Base-by-base conservation (phyloP, 192 early-diverging fungal species). In the Backusella liffmaniae region DNA sequence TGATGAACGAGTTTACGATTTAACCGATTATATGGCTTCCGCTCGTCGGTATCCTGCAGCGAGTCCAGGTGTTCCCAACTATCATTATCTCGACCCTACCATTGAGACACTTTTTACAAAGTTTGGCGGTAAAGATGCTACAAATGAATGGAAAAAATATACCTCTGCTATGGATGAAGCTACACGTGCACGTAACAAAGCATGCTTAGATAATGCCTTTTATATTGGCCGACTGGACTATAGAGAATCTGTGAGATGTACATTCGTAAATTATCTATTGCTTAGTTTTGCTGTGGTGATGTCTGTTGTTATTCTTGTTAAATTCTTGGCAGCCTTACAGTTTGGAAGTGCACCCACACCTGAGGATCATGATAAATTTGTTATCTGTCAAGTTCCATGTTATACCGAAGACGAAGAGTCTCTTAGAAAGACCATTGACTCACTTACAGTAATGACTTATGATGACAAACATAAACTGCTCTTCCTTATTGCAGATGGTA, bases 381-480 rank as follows among this genome's bases (percentile, higher is more conserved):
- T 93, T 21, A 94, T 95, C 76, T 90, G 86, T 79, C 92, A 91
- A 66, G 93, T 94, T 13, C 91, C 93, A 4, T 94, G 93, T 84
- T 95, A 95, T 80, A 94, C 93, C 0, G 94, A 95, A 62, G 93
- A 90, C 29, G 94, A 95, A 75, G 88, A 84, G 8, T 94, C 93
- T 1, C 83, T 95, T 18, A 78, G 85, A 41, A 91, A 91, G 46
- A 95, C 94, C 0, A 84, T 95, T 30, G 86, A 93, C 42, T 95
- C 94, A 4, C 75, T 95, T 6, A 88, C 93, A 3, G 85, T 73
- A 1, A 74, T 93, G 66, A 76, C 88, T 8, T 95, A 95, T 75
- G 94, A 94, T 65, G 94, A 95, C 84, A 92, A 91, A 70, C 91
- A 91, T 77, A 95, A 94, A 76, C 77, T 95, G 5, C 56, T 95